These are phyloP conservation scores for Ogataea salicorniae DNA, from an alignment of 805 yeast genomes.

Conservation along the genomic window DNA sequence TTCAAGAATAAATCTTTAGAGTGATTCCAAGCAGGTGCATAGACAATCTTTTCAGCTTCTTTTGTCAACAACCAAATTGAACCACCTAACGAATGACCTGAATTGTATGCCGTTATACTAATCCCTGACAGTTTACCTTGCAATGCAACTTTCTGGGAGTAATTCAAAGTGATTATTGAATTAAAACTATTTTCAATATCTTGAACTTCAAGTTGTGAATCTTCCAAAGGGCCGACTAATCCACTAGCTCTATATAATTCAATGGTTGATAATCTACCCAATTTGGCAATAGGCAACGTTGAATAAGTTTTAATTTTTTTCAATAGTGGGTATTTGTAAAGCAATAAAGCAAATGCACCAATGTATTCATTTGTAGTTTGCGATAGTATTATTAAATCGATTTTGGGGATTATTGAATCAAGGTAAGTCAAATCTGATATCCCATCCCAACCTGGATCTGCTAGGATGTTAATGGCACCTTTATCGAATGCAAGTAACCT, in stretches of 20 bases:
- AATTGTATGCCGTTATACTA: conserved; percentile 72
- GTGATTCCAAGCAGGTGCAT: conserved; percentile 94
- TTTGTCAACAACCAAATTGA: conserved; percentile 77
- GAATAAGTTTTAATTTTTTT: conserved; percentile 73
- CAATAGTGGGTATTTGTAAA: conserved; percentile 53
- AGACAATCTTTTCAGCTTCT: conserved; percentile 73
- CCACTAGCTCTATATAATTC: conserved; percentile 75
- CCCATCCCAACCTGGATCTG: conserved; percentile 79
- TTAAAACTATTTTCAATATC: conserved; percentile 84
- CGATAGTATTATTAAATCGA: conserved; percentile 74
- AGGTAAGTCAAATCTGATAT: conserved; percentile 36
- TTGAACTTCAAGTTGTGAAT: conserved; percentile 53
- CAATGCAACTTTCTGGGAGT: conserved; percentile 66
- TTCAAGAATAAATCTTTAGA: conserved; percentile 80
- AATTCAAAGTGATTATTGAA: conserved; percentile 61
- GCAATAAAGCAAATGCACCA: conserved; percentile 72
- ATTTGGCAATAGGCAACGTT: conserved; percentile 81
- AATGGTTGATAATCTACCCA: conserved; percentile 82
- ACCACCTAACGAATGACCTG: conserved; percentile 95
- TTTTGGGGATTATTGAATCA: conserved; percentile 38
- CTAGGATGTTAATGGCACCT: conserved; percentile 45
- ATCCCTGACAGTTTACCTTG: conserved; percentile 56
- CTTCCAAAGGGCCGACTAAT: conserved; percentile 62
- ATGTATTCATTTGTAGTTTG: conserved; percentile 77
- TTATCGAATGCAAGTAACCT: conserved; percentile 50